These are phyloP conservation scores for Rhynchosporium agropyri DNA, from an alignment of 2,329 filamentous ascomycete species.

Conservation along the genomic window DNA sequence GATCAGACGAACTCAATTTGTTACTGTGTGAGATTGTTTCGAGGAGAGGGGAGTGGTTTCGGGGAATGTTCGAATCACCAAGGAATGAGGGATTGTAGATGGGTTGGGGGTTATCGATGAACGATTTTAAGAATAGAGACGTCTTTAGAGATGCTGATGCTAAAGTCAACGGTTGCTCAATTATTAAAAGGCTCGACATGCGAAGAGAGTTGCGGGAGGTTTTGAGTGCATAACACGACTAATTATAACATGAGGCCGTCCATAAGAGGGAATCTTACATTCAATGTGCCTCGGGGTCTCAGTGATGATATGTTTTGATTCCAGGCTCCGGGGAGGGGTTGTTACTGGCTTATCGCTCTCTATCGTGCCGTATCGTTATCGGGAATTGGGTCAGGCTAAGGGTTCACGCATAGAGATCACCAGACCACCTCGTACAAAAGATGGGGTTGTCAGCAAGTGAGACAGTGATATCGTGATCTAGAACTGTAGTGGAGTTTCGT, in stretches of 20 bases:
- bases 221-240: background rate
- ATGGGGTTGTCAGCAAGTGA: slow-evolving; percentile 1
- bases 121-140: background rate
- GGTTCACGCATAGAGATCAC: slow-evolving; percentile 15
- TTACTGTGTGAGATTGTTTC: background rate
- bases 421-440: slow-evolving; percentile 9
- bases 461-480: slow-evolving; percentile 9
- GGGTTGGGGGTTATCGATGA: background rate
- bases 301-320: background rate
- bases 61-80: background rate
- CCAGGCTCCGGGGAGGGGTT: background rate
- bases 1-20: background rate
- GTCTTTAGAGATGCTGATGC: background rate
- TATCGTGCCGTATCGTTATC: slow-evolving; percentile 9
- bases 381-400: background rate
- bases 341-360: slow-evolving; percentile 7
- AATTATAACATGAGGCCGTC: background rate
- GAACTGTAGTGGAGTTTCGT: slow-evolving; percentile 36
- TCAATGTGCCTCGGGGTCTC: background rate
- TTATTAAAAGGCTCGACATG: background rate
- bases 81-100: background rate
- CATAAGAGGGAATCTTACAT: slow-evolving; percentile 8
- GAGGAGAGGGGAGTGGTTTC: background rate
- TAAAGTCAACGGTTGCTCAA: slow-evolving; percentile 13
- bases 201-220: background rate